A percentile compares a stretch with the other conserved stretches of the same genome.
These are phyloP conservation scores for Physcomitrium patens DNA, from an alignment of 225 moss, liverwort and hornwort species.

Conservation along the genomic window DNA sequence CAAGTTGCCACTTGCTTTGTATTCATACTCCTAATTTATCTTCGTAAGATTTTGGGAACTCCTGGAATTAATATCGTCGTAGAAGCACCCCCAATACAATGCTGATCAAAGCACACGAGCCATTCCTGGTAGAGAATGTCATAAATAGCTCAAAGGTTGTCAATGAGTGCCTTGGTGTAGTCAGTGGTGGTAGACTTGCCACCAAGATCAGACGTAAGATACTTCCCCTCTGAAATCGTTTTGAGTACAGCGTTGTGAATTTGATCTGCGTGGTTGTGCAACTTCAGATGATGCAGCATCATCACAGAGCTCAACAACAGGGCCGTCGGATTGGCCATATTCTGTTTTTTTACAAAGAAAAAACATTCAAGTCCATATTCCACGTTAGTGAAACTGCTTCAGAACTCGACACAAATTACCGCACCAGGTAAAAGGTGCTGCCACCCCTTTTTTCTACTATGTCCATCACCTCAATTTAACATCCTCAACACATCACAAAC, in stretches of 20 bases:
- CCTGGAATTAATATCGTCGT: constrained; percentile 19
- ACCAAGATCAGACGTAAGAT: constrained; percentile 83
- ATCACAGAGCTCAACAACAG: constrained; percentile 91
- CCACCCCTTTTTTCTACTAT: not conserved
- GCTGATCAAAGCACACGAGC: constrained; percentile 19
- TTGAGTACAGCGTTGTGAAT: constrained; percentile 77
- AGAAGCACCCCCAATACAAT: constrained; percentile 28
- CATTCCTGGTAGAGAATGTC: not conserved
- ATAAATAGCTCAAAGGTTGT: constrained; percentile 52
- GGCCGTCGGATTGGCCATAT: constrained; percentile 94
- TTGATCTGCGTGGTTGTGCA: constrained; percentile 58
- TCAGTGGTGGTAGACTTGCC: constrained; percentile 74
- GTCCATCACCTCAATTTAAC: not conserved
- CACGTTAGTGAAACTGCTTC: not conserved
- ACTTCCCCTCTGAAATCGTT: constrained; percentile 77
- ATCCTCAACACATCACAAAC: not conserved
- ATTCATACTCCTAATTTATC: constrained; percentile 9
- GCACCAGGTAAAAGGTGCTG: not conserved
- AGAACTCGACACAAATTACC: constrained; percentile 1
- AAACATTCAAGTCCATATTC: not conserved
- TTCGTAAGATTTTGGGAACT: constrained; percentile 14
- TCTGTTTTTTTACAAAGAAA: constrained; percentile 45
- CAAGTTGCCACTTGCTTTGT: constrained; percentile 27
- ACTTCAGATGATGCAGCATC: constrained; percentile 85
- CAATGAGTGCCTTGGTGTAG: constrained; percentile 92